Evolutionary conservation across 139 green algal genomes (phyloP).

Genomic region (Micractinium sp.): DNA sequence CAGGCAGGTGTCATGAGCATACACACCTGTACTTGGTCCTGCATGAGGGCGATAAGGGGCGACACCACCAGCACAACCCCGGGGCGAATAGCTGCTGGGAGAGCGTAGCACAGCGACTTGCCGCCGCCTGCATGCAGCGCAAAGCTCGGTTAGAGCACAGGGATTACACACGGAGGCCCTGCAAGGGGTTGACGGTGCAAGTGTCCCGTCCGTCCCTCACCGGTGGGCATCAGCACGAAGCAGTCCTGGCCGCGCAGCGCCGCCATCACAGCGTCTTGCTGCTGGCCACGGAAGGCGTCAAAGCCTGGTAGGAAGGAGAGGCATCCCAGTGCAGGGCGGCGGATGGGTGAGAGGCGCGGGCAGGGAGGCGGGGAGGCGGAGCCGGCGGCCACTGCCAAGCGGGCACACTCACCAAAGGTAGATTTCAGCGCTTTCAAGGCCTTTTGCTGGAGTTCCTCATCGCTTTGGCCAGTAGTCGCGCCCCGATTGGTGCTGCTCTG

Average conservation of each 20-base stretch:
- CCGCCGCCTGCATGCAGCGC: background rate
- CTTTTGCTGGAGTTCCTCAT: background rate
- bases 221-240: slow-evolving; percentile 95
- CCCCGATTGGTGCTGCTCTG: no score
- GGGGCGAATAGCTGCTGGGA: slow-evolving; percentile 71
- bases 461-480: background rate
- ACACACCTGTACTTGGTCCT: slow-evolving; percentile 76
- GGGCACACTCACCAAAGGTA: background rate
- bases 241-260: slow-evolving; percentile 67
- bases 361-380: background rate
- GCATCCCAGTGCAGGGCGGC: no score
- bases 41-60: slow-evolving; percentile 93
- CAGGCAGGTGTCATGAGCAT: background rate
- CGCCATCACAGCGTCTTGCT: slow-evolving; percentile 68
- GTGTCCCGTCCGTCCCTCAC: slow-evolving; percentile 68
- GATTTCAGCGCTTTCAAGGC: background rate
- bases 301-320: background rate
- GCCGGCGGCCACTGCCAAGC: background rate
- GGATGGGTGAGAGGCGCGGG: background rate
- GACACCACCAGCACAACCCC: slow-evolving; percentile 92
- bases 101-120: slow-evolving; percentile 60
- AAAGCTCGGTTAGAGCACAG: no score
- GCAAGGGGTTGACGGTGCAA: background rate
- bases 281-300: slow-evolving; percentile 37
- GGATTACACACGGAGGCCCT: no score